These are phyloP conservation scores for Dryas drummondii DNA, from an alignment of 306 rosid genomes.

Conservation along the genomic window DNA sequence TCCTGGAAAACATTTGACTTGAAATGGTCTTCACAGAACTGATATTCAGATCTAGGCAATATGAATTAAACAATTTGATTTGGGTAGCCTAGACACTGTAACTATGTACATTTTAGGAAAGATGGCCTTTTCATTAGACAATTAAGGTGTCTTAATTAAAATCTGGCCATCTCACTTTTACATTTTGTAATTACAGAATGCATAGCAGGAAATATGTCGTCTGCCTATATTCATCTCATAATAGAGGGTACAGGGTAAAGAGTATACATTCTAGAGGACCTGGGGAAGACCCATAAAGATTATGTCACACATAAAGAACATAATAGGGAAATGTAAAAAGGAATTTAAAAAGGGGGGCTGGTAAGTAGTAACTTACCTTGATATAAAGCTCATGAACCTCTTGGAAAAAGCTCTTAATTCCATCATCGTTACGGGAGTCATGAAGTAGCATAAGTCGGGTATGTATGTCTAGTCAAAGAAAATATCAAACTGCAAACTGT, in stretches of 20 bases:
- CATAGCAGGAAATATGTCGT: neutral
- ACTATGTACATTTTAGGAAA: neutral
- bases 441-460: constrained; percentile 91
- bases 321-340: neutral
- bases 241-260: neutral
- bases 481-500: constrained; percentile 17
- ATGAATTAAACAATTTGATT: neutral
- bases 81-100: neutral
- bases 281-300: neutral
- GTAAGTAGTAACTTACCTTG: constrained; percentile 51
- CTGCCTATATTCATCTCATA: neutral
- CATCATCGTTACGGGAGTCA: constrained; percentile 94
- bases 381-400: constrained; percentile 97
- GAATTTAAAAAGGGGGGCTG: neutral
- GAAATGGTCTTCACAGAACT: neutral
- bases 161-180: neutral
- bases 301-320: neutral
- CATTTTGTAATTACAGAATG: constrained; percentile 1
- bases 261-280: neutral
- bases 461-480: constrained; percentile 75
- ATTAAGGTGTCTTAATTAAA: neutral
- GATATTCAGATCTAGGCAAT: neutral
- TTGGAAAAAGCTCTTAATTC: constrained; percentile 97
- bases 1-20: neutral
- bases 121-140: neutral